A percentile compares a stretch with the other conserved stretches of the same genome.
These are phyloP conservation scores for Cyberlindnera bimundalis DNA, from an alignment of 805 yeast species.

Conservation along the genomic window DNA sequence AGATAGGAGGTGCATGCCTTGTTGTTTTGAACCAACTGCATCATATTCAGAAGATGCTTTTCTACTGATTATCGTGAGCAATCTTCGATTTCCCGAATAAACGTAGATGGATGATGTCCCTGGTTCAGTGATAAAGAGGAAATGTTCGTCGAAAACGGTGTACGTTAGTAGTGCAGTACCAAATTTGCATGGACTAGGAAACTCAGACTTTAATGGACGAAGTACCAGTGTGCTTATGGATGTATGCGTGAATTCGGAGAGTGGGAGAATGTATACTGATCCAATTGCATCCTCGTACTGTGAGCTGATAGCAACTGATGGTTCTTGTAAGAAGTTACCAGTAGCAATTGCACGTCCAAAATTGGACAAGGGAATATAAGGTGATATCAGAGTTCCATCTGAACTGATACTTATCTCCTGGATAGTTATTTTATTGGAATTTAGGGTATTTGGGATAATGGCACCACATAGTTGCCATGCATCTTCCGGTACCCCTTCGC, in stretches of 20 bases:
- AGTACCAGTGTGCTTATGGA: neutral
- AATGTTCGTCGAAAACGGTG: conserved; percentile 29
- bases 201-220: neutral
- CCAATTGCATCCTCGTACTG: conserved; percentile 44
- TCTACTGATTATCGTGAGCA: conserved; percentile 28
- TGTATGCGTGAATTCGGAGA: conserved; percentile 28
- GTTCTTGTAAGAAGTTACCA: conserved; percentile 38
- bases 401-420: neutral
- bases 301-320: conserved; percentile 49
- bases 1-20: conserved; percentile 34
- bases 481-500: conserved; percentile 19
- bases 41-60: conserved; percentile 34
- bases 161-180: conserved; percentile 39
- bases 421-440: neutral
- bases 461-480: conserved; percentile 38
- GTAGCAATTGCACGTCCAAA: conserved; percentile 46
- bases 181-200: conserved; percentile 28
- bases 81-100: conserved; percentile 27
- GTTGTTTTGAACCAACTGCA: conserved; percentile 38
- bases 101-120: conserved; percentile 45
- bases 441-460: conserved; percentile 9
- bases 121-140: conserved; percentile 48
- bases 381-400: conserved; percentile 18
- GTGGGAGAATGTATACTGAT: conserved; percentile 42
- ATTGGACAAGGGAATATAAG: conserved; percentile 28